These are phyloP conservation scores for Lophiotrema nucula DNA, from an alignment of 495 filamentous ascomycete genomes.

Conservation along the genomic window DNA sequence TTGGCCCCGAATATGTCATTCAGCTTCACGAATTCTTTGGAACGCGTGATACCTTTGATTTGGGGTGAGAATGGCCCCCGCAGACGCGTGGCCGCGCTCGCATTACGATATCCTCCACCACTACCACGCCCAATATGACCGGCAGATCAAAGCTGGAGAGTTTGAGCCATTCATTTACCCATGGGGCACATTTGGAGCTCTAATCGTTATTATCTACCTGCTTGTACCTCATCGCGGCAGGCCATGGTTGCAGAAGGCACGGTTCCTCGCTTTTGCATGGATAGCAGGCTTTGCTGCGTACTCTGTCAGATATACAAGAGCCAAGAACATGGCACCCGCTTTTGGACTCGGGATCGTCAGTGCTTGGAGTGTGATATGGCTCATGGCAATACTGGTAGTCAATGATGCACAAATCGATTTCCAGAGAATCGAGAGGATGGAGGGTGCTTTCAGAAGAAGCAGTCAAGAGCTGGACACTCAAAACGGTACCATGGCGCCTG, in stretches of 20 bases:
- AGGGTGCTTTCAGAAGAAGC: slow-evolving; percentile 17
- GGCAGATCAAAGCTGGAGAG: slow-evolving; percentile 41
- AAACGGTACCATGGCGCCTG: slow-evolving; percentile 25
- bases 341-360: slow-evolving; percentile 68
- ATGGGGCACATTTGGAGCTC: slow-evolving; percentile 49
- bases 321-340: slow-evolving; percentile 57
- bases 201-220: slow-evolving; percentile 57
- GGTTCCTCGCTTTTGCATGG: slow-evolving; percentile 56
- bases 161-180: slow-evolving; percentile 57
- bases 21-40: no score
- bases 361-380: slow-evolving; percentile 68
- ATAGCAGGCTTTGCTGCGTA: slow-evolving; percentile 50
- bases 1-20: neutral
- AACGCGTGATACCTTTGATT: neutral
- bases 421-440: slow-evolving; percentile 57
- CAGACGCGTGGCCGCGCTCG: slow-evolving; percentile 17
- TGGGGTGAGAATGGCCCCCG: slow-evolving; percentile 10
- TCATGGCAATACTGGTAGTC: slow-evolving; percentile 59
- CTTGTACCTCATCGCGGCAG: slow-evolving; percentile 56
- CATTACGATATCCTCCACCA: slow-evolving; percentile 25
- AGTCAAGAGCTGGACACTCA: slow-evolving; percentile 38
- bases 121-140: slow-evolving; percentile 29
- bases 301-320: slow-evolving; percentile 46
- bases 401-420: slow-evolving; percentile 65
- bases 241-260: slow-evolving; percentile 47